These are phyloP conservation scores for Groenewaldozyma salmanticensis DNA, from an alignment of 805 yeast genomes.

Conservation along the genomic window DNA sequence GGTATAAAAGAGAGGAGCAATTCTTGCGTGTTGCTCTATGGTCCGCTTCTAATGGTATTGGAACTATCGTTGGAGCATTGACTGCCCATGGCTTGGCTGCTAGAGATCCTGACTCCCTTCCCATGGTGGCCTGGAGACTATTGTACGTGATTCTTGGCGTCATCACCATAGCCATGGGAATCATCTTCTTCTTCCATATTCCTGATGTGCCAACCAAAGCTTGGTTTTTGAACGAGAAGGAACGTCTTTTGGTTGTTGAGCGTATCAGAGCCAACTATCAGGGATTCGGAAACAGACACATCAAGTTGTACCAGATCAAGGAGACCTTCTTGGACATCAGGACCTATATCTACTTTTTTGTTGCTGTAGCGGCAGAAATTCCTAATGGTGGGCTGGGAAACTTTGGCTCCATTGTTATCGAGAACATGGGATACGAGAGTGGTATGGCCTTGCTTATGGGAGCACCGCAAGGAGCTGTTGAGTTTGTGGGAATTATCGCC, in stretches of 20 bases:
- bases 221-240: conserved; percentile 37
- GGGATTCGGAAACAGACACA: conserved; percentile 46
- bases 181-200: conserved; percentile 14
- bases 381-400: conserved; percentile 47
- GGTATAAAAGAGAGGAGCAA: conserved; percentile 41
- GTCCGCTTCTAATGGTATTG: conserved; percentile 36
- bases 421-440: conserved; percentile 20
- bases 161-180: conserved; percentile 34
- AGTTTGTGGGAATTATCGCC: conserved; percentile 15
- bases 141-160: conserved; percentile 50
- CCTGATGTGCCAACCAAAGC: conserved; percentile 46
- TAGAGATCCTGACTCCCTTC: conserved; percentile 10
- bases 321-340: conserved; percentile 42
- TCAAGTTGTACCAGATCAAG: conserved; percentile 43
- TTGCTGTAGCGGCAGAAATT: conserved; percentile 31
- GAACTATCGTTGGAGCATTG: conserved; percentile 36
- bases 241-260: conserved; percentile 38
- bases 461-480: conserved; percentile 27
- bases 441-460: conserved; percentile 27
- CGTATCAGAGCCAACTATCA: conserved; percentile 44
- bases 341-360: conserved; percentile 38
- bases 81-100: conserved; percentile 39
- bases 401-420: conserved; percentile 37
- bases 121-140: conserved; percentile 39
- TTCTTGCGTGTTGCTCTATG: conserved; percentile 37